Evolutionary conservation across 768 basidiomycete genomes (phyloP), one percentile per base, ranked within the genome.

Genomic region (Hortiboletus flavorubellus): DNA sequence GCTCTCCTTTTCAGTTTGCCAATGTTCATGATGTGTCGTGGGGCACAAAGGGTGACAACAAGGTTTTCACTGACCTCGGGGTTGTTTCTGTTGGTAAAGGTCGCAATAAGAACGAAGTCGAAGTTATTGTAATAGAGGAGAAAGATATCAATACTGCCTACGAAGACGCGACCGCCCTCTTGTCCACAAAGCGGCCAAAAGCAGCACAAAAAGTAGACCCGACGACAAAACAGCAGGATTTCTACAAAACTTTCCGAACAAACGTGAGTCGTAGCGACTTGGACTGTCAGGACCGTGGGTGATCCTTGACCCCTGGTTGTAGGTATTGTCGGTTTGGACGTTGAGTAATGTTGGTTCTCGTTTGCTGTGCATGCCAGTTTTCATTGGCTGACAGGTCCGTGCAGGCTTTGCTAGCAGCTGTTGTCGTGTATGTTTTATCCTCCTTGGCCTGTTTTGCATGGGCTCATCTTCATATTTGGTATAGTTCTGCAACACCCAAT

Each of bases 21-120:
- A 93, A 93, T 66, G 89, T 91, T 6, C 89, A 93, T 71, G 93
- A 95, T 55, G 87, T 95, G 10, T 93, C 91, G 5, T 95, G 94
- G 94, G 93, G 94, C 37, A 98, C 92, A 5, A 98, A 96, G 68
- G 96, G 91, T 34, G 92, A 91, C 72, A 94, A 93, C 76, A 94
- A 86, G 65, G 81, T 88, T 42, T 79, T 77, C 51, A 87, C 87
- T 26, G 91, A 95, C 61, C 83, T 98, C 7, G 97, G 96, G 43
- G 86, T 86, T 6, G 89, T 95, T 58, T 80, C 80, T 46, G 77
- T 77, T 2, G 75, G 77, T 35, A 80, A 81, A 54, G 82, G 59
- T 51, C 71, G 72, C 51, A 73, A 86, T 55, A 85, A 86, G 65
- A 89, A 89, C 61, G 87, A 91, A 65, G 95, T 95, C 11, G 92